Evolutionary conservation across 352 stramenopile species (phyloP), one percentile per base, ranked within the genome.

Genomic region (Bremia lactucae): DNA sequence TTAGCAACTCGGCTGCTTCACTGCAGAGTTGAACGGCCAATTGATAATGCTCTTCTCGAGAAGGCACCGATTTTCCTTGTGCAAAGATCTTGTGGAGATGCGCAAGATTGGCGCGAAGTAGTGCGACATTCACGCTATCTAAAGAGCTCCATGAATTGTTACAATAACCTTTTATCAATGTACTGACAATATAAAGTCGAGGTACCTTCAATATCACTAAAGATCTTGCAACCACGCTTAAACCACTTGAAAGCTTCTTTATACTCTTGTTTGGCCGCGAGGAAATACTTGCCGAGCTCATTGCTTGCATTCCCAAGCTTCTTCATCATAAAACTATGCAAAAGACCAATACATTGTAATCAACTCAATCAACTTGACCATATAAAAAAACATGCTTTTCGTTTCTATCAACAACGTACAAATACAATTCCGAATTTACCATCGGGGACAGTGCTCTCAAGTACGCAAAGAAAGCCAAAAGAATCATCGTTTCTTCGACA

Each of bases 281-380:
- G 47, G 16, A 65, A 87, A 46, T 77, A 76, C 36, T 92, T 92
- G 14, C 76, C 79, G 1, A 86, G 48, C 46, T 92, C 79, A 42
- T 92, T 92, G 26, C 74, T 85, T 1, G 76, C 68, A 22, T 92
- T 92, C n/a, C 79, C 79, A 0, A 92, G 53, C 34, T 92, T 92
- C 48, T 89, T 92, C 74, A 92, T 87, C 40, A 92, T 43, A 26
- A 80, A 44, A 21, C 78, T 90, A 61, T 23, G 46, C 37, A 47
- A 28, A 55, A 7, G 46, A 33, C 55, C 42, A 26, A 37, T 7
- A 33, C 6, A 14, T 25, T 5, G 21, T 14, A 66, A 14, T 33
- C 10, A 10, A 15, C 4, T 15, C 13, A 3, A 3, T 29, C 1
- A 6, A 33, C 15, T 2, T 3, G n/a, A 16, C 28, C 28, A 14